phyloP scores from a whole-genome alignment of 352 stramenopile species.

The Phytopythium cucurbitacearum region DNA sequence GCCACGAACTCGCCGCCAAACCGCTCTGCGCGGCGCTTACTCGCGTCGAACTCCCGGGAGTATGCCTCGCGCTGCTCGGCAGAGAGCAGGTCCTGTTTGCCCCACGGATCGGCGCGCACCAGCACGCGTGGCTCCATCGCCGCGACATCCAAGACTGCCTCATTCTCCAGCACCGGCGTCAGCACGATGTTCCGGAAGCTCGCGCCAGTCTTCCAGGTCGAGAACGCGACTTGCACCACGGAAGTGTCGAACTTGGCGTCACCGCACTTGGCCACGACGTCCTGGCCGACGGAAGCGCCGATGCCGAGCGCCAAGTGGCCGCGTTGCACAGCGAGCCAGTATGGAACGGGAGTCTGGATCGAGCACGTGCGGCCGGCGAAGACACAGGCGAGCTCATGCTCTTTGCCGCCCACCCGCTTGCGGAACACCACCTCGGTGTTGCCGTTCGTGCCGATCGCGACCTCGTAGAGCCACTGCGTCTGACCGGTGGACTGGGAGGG shows the following conservation, averaged over 20 bases:
- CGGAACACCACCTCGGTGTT: conserved; percentile 74
- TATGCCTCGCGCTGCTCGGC: conserved; percentile 46
- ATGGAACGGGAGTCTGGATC: conserved; percentile 48
- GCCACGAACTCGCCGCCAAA: conserved; percentile 64
- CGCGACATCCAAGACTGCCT: conserved; percentile 29
- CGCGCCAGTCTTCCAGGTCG: conserved; percentile 60
- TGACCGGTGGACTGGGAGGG: conserved; percentile 11
- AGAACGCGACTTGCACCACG: conserved; percentile 51
- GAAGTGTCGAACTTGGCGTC: conserved; percentile 26
- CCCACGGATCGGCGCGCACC: conserved; percentile 54
- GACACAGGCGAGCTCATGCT: conserved; percentile 51
- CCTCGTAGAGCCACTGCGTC: conserved; percentile 57
- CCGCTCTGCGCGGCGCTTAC: conserved; percentile 46
- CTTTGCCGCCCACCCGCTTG: conserved; percentile 38
- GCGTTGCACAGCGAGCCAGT: conserved; percentile 61
- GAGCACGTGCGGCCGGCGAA: conserved; percentile 74
- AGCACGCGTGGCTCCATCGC: conserved; percentile 37
- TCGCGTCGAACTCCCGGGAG: conserved; percentile 32
- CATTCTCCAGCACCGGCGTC: conserved; percentile 15
- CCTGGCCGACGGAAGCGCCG: conserved; percentile 41
- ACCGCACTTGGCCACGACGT: conserved; percentile 46
- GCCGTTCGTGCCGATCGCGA: conserved; percentile 59
- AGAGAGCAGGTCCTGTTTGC: conserved; percentile 54
- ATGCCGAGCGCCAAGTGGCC: conserved; percentile 44
- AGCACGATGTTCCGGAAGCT: conserved; percentile 46